Percentiles rank a stretch among this genome's conserved stretches.
These are phyloP conservation scores for Tympanopsis confertula DNA, from an alignment of 2,329 filamentous ascomycete species.

Conservation along the genomic window DNA sequence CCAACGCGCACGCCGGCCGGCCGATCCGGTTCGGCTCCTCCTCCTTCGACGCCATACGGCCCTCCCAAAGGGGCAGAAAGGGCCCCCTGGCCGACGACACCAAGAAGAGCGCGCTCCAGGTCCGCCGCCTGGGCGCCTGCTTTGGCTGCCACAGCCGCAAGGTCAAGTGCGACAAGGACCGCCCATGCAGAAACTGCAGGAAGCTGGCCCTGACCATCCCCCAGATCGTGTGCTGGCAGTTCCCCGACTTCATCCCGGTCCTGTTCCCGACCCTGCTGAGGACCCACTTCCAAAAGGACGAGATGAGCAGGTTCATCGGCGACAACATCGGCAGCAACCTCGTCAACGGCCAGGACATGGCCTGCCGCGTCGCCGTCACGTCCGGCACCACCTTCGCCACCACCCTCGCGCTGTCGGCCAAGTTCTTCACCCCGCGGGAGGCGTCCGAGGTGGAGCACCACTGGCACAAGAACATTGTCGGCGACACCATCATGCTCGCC, in stretches of 20 bases:
- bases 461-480: slow-evolving; percentile 30
- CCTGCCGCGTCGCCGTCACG: slow-evolving; percentile 33
- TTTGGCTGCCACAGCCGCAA: slow-evolving; percentile 49
- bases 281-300: slow-evolving; percentile 34
- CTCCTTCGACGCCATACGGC: slow-evolving; percentile 30
- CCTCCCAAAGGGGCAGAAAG: slow-evolving; percentile 41
- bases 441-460: slow-evolving; percentile 35
- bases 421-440: slow-evolving; percentile 37
- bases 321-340: slow-evolving; percentile 35
- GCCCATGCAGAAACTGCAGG: slow-evolving; percentile 44
- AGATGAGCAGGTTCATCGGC: slow-evolving; percentile 32
- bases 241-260: slow-evolving; percentile 38
- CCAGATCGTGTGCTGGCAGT: slow-evolving; percentile 46
- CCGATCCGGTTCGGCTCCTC: slow-evolving; percentile 34
- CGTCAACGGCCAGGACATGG: slow-evolving; percentile 24
- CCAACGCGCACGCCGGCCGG: slow-evolving; percentile 30
- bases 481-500: slow-evolving; percentile 25
- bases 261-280: slow-evolving; percentile 41
- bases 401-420: slow-evolving; percentile 33
- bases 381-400: slow-evolving; percentile 31
- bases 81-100: slow-evolving; percentile 40
- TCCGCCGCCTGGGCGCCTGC: slow-evolving; percentile 41
- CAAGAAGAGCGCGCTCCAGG: slow-evolving; percentile 40
- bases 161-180: slow-evolving; percentile 42
- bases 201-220: slow-evolving; percentile 36